A percentile compares a stretch with the other conserved stretches of the same genome.
These are phyloP conservation scores for Lentinula detonsa DNA, from an alignment of 768 basidiomycete genomes.

Conservation along the genomic window DNA sequence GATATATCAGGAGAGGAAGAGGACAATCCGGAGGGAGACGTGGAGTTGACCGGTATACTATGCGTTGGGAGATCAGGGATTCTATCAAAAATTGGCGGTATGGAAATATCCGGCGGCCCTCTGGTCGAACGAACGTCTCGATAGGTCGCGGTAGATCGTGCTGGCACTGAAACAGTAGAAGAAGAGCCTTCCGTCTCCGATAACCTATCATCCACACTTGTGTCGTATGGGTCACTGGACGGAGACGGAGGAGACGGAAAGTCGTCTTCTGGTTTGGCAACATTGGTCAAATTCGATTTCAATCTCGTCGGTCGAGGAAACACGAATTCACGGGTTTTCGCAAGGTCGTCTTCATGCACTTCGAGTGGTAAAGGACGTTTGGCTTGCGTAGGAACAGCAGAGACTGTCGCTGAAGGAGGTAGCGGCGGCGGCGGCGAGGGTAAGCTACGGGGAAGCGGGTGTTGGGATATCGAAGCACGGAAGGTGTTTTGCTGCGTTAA, in stretches of 20 bases:
- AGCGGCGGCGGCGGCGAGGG: conserved; percentile 18
- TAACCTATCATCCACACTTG: conserved; percentile 1
- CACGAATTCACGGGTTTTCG: conserved; percentile 45
- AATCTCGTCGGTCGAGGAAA: conserved; percentile 38
- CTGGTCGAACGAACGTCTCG: conserved; percentile 15
- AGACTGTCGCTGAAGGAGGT: conserved; percentile 19
- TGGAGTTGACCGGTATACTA: conserved; percentile 13
- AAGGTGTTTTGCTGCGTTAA: conserved; percentile 30
- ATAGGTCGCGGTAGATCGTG: conserved; percentile 7
- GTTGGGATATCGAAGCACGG: conserved; percentile 31
- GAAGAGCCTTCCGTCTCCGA: not conserved
- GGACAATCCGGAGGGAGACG: conserved; percentile 19
- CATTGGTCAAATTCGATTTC: conserved; percentile 21
- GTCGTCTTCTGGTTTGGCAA: conserved; percentile 22
- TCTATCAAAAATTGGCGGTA: not conserved
- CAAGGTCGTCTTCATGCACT: conserved; percentile 32
- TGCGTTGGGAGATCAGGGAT: conserved; percentile 6
- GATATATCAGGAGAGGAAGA: conserved; percentile 14
- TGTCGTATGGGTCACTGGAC: not conserved
- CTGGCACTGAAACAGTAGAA: not conserved
- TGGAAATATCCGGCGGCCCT: conserved; percentile 27
- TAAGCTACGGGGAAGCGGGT: conserved; percentile 16
- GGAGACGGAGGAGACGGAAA: not conserved
- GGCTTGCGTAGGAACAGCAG: conserved; percentile 28
- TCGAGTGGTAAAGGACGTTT: conserved; percentile 21